phyloP scores from a whole-genome alignment of 352 stramenopile genomes.

The Phytophthora nicotianae region DNA sequence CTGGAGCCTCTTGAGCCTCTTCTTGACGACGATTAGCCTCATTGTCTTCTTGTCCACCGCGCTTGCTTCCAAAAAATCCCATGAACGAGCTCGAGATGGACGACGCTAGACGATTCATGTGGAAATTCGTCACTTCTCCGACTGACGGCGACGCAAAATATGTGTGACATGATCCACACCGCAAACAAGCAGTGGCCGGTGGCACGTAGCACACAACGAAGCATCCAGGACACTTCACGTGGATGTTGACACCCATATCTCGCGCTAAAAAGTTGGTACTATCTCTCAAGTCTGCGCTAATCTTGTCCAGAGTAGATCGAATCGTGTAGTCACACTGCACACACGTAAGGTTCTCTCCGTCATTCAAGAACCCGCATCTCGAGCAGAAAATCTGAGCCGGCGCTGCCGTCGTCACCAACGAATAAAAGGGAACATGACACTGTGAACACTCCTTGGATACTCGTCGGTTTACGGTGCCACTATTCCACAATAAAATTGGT shows the following conservation, averaged over 20 bases:
- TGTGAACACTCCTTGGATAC: conserved; percentile 64
- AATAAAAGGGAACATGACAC: conserved; percentile 69
- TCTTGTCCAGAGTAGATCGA: conserved; percentile 77
- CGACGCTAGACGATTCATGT: conserved; percentile 76
- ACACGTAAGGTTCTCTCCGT: conserved; percentile 67
- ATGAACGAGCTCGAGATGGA: conserved; percentile 83
- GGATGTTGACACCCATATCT: conserved; percentile 86
- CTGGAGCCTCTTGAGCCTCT: conserved; percentile 47
- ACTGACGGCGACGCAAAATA: conserved; percentile 85
- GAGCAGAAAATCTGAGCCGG: conserved; percentile 83
- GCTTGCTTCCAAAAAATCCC: conserved; percentile 61
- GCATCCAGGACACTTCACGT: conserved; percentile 85
- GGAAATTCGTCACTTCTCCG: conserved; percentile 84
- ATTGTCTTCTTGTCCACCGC: conserved; percentile 24
- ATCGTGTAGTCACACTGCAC: conserved; percentile 79
- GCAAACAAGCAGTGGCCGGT: conserved; percentile 75
- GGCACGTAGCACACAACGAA: conserved; percentile 75
- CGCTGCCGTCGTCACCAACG: conserved; percentile 62
- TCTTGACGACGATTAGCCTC: conserved; percentile 36
- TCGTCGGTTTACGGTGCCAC: conserved; percentile 60
- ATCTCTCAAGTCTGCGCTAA: conserved; percentile 72
- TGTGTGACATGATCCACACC: conserved; percentile 78
- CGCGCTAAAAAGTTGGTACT: conserved; percentile 82
- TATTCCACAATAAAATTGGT: conserved; percentile 24
- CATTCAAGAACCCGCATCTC: conserved; percentile 76